Conservation (phyloP, 257 asterid genomes). For the Hygrophila difformis region DNA sequence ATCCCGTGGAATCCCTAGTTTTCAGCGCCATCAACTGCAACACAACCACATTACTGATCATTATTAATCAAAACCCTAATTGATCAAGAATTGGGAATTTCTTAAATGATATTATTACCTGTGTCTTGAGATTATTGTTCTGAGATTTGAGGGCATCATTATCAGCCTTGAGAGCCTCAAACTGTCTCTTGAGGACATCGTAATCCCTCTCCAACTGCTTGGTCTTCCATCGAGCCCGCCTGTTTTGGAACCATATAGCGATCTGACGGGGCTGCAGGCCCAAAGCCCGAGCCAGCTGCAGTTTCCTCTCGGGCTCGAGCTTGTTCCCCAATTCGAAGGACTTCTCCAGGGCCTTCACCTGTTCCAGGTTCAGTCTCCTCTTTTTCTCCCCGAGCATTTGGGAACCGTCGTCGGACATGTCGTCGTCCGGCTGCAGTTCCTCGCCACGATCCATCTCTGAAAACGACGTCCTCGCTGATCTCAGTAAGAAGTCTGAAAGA, state of each 20-base stretch:
- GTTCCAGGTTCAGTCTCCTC: slow-evolving; percentile 68
- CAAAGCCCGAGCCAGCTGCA: slow-evolving; percentile 67
- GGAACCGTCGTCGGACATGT: slow-evolving; percentile 57
- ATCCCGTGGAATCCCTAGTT: slow-evolving; percentile 30
- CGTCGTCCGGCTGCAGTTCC: slow-evolving; percentile 49
- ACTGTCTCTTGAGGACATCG: slow-evolving; percentile 53
- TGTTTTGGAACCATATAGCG: slow-evolving; percentile 86
- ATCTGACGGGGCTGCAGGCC: slow-evolving; percentile 79
- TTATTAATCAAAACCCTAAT: too few species aligned
- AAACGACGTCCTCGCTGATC: slow-evolving; percentile 74
- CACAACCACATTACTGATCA: too few species aligned
- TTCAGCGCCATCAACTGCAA: slow-evolving; percentile 51
- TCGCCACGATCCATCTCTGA: slow-evolving; percentile 59
- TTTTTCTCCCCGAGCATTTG: slow-evolving; percentile 76
- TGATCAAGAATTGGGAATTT: too few species aligned
- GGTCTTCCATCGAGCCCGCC: slow-evolving; percentile 86
- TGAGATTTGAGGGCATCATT: slow-evolving; percentile 64
- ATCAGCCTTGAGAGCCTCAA: slow-evolving; percentile 58
- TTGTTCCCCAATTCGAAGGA: slow-evolving; percentile 74
- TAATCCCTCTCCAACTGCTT: slow-evolving; percentile 81
- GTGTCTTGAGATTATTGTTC: slow-evolving; percentile 57
- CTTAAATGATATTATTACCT: slow-evolving; percentile 29
- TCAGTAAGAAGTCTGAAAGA: slow-evolving; percentile 48
- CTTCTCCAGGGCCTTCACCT: slow-evolving; percentile 80
- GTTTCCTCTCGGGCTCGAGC: slow-evolving; percentile 75